A percentile compares a stretch with the other conserved stretches of the same genome.
These are phyloP conservation scores for Millerozyma miso DNA, from an alignment of 805 yeast genomes.

Conservation along the genomic window DNA sequence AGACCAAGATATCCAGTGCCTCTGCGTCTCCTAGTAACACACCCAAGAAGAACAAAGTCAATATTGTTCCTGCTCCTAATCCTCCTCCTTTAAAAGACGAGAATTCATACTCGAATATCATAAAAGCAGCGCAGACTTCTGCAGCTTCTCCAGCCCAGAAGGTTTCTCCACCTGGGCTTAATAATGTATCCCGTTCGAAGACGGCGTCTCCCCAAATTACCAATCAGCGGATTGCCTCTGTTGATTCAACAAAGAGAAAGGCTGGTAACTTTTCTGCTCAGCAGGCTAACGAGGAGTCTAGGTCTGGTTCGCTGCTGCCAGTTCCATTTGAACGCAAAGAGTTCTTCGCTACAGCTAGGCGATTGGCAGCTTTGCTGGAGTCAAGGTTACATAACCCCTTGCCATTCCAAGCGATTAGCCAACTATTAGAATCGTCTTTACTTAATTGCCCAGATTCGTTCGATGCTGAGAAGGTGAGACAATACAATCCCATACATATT, in stretches of 20 bases:
- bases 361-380: constrained; percentile 27
- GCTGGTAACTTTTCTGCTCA: constrained; percentile 1
- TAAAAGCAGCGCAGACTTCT: constrained; percentile 19
- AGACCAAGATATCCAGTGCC: not conserved
- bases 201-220: constrained; percentile 5
- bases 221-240: not conserved
- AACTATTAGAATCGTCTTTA: constrained; percentile 69
- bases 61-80: constrained; percentile 16
- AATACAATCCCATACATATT: constrained; percentile 72
- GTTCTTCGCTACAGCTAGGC: constrained; percentile 20
- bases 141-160: constrained; percentile 6
- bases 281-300: not conserved
- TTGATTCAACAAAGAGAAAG: constrained; percentile 6
- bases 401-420: constrained; percentile 49
- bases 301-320: constrained; percentile 15
- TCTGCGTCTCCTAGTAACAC: constrained; percentile 10
- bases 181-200: constrained; percentile 6
- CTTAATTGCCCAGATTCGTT: constrained; percentile 90
- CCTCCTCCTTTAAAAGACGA: constrained; percentile 21
- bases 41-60: constrained; percentile 13
- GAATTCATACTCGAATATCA: constrained; percentile 21
- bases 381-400: constrained; percentile 49
- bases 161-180: constrained; percentile 12
- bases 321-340: constrained; percentile 12
- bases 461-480: constrained; percentile 81